A percentile compares a stretch with the other conserved stretches of the same genome.
Evolutionary conservation across 2,329 filamentous ascomycete species (phyloP).

Genomic region (Talaromyces verruculosus): DNA sequence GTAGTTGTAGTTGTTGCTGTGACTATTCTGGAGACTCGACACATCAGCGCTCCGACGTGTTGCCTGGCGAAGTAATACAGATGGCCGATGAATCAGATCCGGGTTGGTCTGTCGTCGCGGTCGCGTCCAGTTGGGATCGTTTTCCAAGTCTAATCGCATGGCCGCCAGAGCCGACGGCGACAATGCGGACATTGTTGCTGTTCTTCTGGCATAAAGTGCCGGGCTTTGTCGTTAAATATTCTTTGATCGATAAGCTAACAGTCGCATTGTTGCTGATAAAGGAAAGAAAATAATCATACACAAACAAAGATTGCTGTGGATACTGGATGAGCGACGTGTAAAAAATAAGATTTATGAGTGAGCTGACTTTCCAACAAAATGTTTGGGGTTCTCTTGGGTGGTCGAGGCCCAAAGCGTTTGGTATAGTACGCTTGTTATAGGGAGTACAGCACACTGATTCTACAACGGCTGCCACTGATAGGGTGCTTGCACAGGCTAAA

Average conservation of each 20-base stretch:
- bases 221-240: background rate
- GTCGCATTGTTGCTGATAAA: conserved; percentile 12
- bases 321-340: background rate
- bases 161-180: conserved; percentile 17
- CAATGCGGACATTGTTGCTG: conserved; percentile 10
- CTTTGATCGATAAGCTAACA: background rate
- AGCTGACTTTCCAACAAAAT: too few species aligned
- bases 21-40: conserved; percentile 7
- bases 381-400: background rate
- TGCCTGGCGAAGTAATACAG: conserved; percentile 22
- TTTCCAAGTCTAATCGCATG: conserved; percentile 12
- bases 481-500: background rate
- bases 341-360: conserved; percentile 1
- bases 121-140: conserved; percentile 18
- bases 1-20: background rate
- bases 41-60: conserved; percentile 23
- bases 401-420: conserved; percentile 1
- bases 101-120: conserved; percentile 24
- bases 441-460: background rate
- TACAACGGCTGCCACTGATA: background rate
- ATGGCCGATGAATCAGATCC: conserved; percentile 21
- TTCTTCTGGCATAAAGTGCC: conserved; percentile 12
- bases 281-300: background rate
- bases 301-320: conserved; percentile 5
- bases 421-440: background rate